These are phyloP conservation scores for Leishmania guyanensis DNA, from an alignment of 208 protist genomes.

Conservation along the genomic window DNA sequence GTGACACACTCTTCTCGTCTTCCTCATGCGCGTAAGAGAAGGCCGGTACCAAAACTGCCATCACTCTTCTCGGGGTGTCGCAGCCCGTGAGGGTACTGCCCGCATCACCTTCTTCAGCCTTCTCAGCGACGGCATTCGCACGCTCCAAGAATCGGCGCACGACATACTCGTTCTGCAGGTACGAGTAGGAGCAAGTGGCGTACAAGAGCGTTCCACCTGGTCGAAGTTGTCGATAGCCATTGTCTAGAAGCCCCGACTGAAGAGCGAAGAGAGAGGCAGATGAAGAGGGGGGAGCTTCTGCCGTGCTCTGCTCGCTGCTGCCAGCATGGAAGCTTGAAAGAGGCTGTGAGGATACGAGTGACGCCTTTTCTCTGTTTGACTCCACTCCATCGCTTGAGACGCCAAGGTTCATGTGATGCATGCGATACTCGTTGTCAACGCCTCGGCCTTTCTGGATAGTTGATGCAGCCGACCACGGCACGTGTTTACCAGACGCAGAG, in stretches of 20 bases:
- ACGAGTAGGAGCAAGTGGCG: constrained; percentile 92
- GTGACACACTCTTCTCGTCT: not conserved
- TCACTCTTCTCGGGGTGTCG: not conserved
- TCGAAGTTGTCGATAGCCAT: constrained; percentile 72
- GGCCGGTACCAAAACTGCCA: constrained; percentile 19
- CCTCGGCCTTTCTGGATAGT: constrained; percentile 24
- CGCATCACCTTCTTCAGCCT: not conserved
- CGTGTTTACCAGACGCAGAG: not conserved
- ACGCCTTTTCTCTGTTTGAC: not conserved
- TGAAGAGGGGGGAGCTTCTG: not conserved
- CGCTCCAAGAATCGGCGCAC: constrained; percentile 66
- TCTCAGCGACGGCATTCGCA: constrained; percentile 15
- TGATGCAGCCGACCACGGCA: not conserved
- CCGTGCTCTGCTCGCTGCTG: not conserved
- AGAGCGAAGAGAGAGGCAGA: constrained; percentile 39
- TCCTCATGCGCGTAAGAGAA: constrained; percentile 36
- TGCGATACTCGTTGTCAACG: constrained; percentile 67
- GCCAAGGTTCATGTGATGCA: constrained; percentile 48
- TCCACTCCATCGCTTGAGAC: too few species aligned
- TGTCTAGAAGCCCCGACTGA: constrained; percentile 73
- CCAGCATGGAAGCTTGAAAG: not conserved
- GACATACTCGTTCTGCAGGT: constrained; percentile 89
- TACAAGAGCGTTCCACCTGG: constrained; percentile 92
- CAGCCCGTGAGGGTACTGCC: not conserved
- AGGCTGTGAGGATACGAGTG: not conserved